These are phyloP conservation scores for Clonostachys rhizophaga DNA, from an alignment of 2,329 filamentous ascomycete genomes.

Conservation along the genomic window DNA sequence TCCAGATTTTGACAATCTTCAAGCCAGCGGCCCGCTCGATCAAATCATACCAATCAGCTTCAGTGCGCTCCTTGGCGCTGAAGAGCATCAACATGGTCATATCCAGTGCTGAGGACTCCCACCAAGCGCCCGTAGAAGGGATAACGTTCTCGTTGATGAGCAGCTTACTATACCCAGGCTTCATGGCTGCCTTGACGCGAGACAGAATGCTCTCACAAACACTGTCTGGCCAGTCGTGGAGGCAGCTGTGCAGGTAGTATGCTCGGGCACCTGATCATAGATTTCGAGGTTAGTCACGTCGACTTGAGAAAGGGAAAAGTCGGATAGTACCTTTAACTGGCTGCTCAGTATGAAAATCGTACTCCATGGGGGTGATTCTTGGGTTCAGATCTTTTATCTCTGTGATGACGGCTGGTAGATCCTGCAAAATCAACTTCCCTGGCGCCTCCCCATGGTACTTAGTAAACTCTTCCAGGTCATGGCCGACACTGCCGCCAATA, in stretches of 20 bases:
- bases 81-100: constrained; percentile 19
- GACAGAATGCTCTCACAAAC: constrained; percentile 21
- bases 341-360: constrained; percentile 42
- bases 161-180: constrained; percentile 21
- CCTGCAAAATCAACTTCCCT: constrained; percentile 41
- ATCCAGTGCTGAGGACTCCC: constrained; percentile 17
- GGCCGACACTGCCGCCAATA: constrained; percentile 25
- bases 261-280: constrained; percentile 16
- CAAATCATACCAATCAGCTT: constrained; percentile 8
- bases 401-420: constrained; percentile 33
- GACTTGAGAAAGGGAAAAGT: neutral
- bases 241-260: constrained; percentile 33
- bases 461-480: constrained; percentile 24
- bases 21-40: constrained; percentile 7
- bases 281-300: neutral
- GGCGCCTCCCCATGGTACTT: constrained; percentile 24
- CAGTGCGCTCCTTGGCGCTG: constrained; percentile 10
- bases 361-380: constrained; percentile 23
- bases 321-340: constrained; percentile 17
- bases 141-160: constrained; percentile 25
- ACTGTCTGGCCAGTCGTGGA: constrained; percentile 32
- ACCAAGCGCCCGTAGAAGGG: constrained; percentile 17
- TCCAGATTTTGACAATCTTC: constrained; percentile 14
- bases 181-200: constrained; percentile 19
- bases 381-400: constrained; percentile 14